Conservation (phyloP, 805 yeast species). For the Naumovozyma dairenensis region DNA sequence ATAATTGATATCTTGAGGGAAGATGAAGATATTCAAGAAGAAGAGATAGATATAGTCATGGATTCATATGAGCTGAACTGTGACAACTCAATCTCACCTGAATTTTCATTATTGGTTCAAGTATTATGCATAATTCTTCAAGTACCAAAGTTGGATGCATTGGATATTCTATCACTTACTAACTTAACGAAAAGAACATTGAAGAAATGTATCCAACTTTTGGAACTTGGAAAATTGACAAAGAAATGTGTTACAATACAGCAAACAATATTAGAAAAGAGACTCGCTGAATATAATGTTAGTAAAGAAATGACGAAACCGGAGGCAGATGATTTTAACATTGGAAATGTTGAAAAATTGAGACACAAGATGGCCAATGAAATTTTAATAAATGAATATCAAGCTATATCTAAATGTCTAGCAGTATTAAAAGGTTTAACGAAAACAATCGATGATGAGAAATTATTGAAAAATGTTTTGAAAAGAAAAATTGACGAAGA, state of each 20-base stretch:
- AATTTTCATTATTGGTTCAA: conserved; percentile 45
- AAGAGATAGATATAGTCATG: conserved; percentile 33
- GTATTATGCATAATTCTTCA: conserved; percentile 34
- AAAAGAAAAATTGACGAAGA: no score
- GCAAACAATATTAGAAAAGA: conserved; percentile 19
- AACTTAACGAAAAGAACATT: conserved; percentile 39
- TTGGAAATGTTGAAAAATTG: conserved; percentile 16
- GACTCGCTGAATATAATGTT: conserved; percentile 37
- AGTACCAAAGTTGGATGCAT: conserved; percentile 16
- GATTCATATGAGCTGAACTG: conserved; percentile 56
- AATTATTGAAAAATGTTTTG: conserved; percentile 46
- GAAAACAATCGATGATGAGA: conserved; percentile 46
- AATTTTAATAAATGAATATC: conserved; percentile 48
- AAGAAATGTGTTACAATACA: conserved; percentile 21
- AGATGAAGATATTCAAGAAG: conserved; percentile 28
- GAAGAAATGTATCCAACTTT: conserved; percentile 51
- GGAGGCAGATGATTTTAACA: conserved; percentile 24
- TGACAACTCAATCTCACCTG: conserved; percentile 51
- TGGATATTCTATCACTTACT: conserved; percentile 16
- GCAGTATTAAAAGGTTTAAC: conserved; percentile 24
- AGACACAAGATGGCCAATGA: conserved; percentile 40
- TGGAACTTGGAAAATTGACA: conserved; percentile 44
- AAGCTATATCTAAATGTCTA: conserved; percentile 36
- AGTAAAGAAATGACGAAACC: no score
- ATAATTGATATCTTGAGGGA: conserved; percentile 26